Evolutionary conservation across 2,329 filamentous ascomycete genomes (phyloP).

Genomic region (Aaosphaeria arxii): DNA sequence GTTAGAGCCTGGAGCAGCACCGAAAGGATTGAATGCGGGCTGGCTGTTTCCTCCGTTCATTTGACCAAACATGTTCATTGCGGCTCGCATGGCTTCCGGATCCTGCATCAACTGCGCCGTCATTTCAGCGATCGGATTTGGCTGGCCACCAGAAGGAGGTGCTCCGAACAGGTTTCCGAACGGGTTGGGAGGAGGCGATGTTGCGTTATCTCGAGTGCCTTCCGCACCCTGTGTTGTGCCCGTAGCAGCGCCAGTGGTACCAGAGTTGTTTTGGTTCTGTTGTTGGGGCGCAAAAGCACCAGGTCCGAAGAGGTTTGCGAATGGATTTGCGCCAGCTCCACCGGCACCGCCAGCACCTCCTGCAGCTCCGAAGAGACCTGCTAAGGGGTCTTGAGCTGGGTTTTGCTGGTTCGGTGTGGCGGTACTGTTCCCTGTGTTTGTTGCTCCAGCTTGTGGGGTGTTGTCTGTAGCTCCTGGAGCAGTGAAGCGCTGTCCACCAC

Average conservation of each 20-base stretch:
- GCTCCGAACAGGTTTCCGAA: conserved; percentile 51
- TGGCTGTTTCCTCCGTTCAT: conserved; percentile 41
- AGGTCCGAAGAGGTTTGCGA: conserved; percentile 55
- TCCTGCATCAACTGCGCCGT: conserved; percentile 54
- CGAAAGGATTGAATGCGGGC: conserved; percentile 39
- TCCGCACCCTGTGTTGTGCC: conserved; percentile 17
- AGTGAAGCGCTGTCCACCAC: conserved; percentile 64
- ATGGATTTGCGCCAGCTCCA: conserved; percentile 52
- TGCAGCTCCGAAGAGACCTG: conserved; percentile 31
- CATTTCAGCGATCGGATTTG: conserved; percentile 51
- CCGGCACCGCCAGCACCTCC: conserved; percentile 26
- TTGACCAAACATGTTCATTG: conserved; percentile 54
- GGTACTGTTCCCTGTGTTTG: conserved; percentile 27
- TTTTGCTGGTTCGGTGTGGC: conserved; percentile 38
- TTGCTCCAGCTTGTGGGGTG: conserved; percentile 55
- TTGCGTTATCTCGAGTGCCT: conserved; percentile 5
- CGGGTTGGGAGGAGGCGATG: conserved; percentile 18
- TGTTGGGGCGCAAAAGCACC: conserved; percentile 34
- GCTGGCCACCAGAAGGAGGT: conserved; percentile 17
- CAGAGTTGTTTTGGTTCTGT: conserved; percentile 21
- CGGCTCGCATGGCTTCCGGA: conserved; percentile 54
- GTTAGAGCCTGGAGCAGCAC: conserved; percentile 36
- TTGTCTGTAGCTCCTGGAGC: conserved; percentile 90
- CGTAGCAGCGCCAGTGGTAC: conserved; percentile 6
- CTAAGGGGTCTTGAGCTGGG: conserved; percentile 47